Percentiles rank a stretch among this genome's conserved stretches.
These are phyloP conservation scores for Colletotrichum theobromicola DNA, from an alignment of 2,329 filamentous ascomycete species.

Conservation along the genomic window DNA sequence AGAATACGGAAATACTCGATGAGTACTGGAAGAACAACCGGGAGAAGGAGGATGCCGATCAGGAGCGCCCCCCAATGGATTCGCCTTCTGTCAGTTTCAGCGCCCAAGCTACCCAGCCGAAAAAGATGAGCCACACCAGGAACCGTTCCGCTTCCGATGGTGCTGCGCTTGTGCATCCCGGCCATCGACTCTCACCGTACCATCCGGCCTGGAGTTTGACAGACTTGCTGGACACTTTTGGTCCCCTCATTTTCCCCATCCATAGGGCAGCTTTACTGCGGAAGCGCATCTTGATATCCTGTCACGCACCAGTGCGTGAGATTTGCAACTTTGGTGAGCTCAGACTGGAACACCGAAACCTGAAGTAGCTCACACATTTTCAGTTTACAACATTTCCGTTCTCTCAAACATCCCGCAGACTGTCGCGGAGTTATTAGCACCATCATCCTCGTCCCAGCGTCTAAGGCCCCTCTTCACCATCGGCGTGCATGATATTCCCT, in stretches of 20 bases:
- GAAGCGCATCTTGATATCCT: slow-evolving; percentile 87
- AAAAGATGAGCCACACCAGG: slow-evolving; percentile 51
- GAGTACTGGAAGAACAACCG: slow-evolving; percentile 79
- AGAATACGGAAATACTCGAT: slow-evolving; percentile 69
- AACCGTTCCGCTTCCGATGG: slow-evolving; percentile 69
- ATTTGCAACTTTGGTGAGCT: slow-evolving; percentile 85
- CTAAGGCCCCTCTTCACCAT: slow-evolving; percentile 89
- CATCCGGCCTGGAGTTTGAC: slow-evolving; percentile 89
- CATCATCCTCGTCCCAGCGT: slow-evolving; percentile 65
- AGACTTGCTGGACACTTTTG: slow-evolving; percentile 80
- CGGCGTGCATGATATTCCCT: slow-evolving; percentile 90
- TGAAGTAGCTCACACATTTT: background rate
- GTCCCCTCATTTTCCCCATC: slow-evolving; percentile 89
- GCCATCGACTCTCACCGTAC: slow-evolving; percentile 73
- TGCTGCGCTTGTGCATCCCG: slow-evolving; percentile 59
- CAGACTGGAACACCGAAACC: background rate
- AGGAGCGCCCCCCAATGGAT: slow-evolving; percentile 49
- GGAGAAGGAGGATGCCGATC: slow-evolving; percentile 41
- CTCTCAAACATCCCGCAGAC: slow-evolving; percentile 85
- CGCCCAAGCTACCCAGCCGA: slow-evolving; percentile 36
- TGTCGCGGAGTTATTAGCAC: slow-evolving; percentile 71
- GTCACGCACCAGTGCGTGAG: slow-evolving; percentile 82
- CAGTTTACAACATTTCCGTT: slow-evolving; percentile 94
- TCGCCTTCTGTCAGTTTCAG: slow-evolving; percentile 54
- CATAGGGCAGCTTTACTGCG: slow-evolving; percentile 85